Percentiles rank a stretch among this genome's conserved stretches.
phyloP scores from a whole-genome alignment of 2,329 filamentous ascomycete species.

The Ceratocystis cubensis region DNA sequence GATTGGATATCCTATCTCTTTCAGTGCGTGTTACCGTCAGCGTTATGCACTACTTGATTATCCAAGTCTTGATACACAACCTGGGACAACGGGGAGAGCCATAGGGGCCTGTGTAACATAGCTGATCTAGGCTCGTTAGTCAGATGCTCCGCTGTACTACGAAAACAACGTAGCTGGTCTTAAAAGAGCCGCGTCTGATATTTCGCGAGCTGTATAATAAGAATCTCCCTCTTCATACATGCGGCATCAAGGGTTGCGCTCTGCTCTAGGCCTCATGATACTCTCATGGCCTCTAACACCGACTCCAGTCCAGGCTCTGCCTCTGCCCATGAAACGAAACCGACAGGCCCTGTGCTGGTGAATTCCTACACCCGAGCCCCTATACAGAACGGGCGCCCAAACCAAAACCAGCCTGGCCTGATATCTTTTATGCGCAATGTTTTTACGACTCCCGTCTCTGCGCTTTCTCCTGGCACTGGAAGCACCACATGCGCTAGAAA shows the following conservation, averaged over 20 bases:
- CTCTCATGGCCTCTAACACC: neutral
- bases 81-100: neutral
- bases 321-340: neutral
- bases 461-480: neutral
- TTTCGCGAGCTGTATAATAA: neutral
- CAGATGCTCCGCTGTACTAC: neutral
- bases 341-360: constrained; percentile 1
- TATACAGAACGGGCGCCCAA: constrained; percentile 13
- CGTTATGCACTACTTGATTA: neutral
- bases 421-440: constrained; percentile 1
- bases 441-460: neutral
- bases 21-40: neutral
- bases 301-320: neutral
- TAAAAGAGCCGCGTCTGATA: neutral
- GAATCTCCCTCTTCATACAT: neutral
- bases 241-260: neutral
- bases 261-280: neutral
- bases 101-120: neutral
- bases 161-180: neutral
- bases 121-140: neutral
- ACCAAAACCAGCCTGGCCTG: neutral
- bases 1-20: neutral
- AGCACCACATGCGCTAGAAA: neutral
- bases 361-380: constrained; percentile 22
- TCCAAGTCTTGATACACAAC: neutral